A percentile compares a stretch with the other conserved stretches of the same genome.
Evolutionary conservation across 2,329 filamentous ascomycete species (phyloP).

Genomic region (Curvularia sp.): DNA sequence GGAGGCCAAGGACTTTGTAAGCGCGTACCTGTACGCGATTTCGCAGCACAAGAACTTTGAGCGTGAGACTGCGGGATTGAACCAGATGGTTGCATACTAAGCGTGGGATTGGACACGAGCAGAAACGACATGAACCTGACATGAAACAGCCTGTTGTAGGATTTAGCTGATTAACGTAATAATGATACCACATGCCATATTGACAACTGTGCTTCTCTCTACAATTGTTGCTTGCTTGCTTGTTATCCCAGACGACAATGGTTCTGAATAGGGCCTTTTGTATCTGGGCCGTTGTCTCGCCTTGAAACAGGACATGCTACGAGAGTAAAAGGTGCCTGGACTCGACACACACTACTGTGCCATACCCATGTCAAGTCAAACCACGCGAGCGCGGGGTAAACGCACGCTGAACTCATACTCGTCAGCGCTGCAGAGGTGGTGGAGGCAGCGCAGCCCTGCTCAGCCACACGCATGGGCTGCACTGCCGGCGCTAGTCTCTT

Average conservation of each 20-base stretch:
- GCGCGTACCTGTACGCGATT: conserved; percentile 73
- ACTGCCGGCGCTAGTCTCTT: conserved; percentile 14
- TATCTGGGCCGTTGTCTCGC: background rate
- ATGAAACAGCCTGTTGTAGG: background rate
- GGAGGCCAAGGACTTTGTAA: conserved; percentile 72
- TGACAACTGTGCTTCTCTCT: background rate
- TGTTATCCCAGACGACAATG: background rate
- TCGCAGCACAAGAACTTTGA: conserved; percentile 76
- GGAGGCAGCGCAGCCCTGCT: conserved; percentile 3
- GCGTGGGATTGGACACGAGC: background rate
- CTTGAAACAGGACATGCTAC: background rate
- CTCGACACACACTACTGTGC: background rate
- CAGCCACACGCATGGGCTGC: conserved; percentile 14
- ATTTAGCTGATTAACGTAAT: background rate
- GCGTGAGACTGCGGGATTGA: conserved; percentile 75
- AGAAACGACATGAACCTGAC: background rate
- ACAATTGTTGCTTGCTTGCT: background rate
- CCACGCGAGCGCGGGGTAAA: background rate
- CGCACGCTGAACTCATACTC: background rate
- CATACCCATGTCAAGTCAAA: background rate
- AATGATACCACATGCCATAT: background rate
- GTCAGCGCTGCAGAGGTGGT: background rate
- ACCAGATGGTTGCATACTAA: conserved; percentile 72
- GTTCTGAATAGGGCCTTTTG: background rate
- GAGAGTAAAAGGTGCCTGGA: background rate